Base-by-base conservation (phyloP, 2,329 filamentous ascomycete species). In the Scortechinia acanthostroma region DNA sequence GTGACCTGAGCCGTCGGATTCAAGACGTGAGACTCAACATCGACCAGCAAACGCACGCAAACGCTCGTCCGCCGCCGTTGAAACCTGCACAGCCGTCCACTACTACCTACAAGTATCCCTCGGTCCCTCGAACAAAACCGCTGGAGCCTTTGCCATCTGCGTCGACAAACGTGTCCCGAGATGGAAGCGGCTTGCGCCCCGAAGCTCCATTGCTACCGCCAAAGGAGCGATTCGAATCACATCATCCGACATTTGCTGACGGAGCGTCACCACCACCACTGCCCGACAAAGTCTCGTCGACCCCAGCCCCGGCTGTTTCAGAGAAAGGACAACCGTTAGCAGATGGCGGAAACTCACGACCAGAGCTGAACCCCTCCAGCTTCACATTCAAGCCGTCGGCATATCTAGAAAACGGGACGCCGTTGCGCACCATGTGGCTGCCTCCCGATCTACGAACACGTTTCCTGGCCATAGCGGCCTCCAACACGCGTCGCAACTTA, bases 391-490 rank as follows among this genome's bases (percentile, higher is more conserved):
- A 80, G 50, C 87, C 91, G 2, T 84, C 87, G 2, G 90, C 89
- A 1, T 93, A 90, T 58, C 82, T 96, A 15, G 93, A 98, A 61
- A 91, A 89, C 53, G 93, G 91, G 16, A 80, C 83, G 4, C 87
- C 91, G 0, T 77, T 98, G 4, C 84, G 93, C 23, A 88, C 91
- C 0, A 73, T 98, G 23, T 95, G 97, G 59, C 73, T 98, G 1
- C 91, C 93, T 0, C 76, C 79, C 1, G 74, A 77, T 13, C 74
- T 98, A 1, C 87, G 90, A 21, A 65, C 73, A 2, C 70, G 74
- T 4, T 98, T 98, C 59, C 73, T 97, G 16, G 65, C 76, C 2
- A 68, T 90, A 22, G 91, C 91, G 0, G 66, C 76, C 0, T 64
- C 77, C 16, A 97, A 98, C 59, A 98, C 93, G 0, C 68, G 69